Base-by-base conservation (phyloP, 768 basidiomycete genomes). In the Amanita pallidorosea region DNA sequence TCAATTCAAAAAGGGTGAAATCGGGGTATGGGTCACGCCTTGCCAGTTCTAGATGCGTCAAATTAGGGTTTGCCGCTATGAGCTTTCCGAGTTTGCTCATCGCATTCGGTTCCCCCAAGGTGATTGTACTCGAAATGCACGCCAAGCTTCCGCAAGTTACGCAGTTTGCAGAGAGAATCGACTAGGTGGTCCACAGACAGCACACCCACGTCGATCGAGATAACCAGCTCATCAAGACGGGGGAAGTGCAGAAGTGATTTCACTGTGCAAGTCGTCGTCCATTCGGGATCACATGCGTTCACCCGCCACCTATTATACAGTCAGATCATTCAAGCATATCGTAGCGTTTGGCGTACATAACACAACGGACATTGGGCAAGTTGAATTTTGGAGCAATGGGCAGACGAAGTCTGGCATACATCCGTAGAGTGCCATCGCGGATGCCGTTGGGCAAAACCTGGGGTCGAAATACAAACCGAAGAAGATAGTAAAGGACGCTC, bases 321-420 rank as follows among this genome's bases (percentile, higher is more conserved):
- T 40, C 37, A 49, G 38, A 15, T 12, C 9, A 15, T 15, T 15
- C 4, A 7, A 9, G 11, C 20, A 15, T 6, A 42, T 38, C 13
- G 7, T 4, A 13, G 13, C 22, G 11, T 18, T 17, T 5, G 6
- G 34, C 49, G 8, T 31, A 49, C 49, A 17, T 20, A 9, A 49
- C 49, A 5, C 29, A 27, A 25, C 49, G 49, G 40, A 49, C 22
- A 38, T 49, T 49, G 8, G 49, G 49, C 17, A 49, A 18, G 18
- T 49, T 29, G 17, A 49, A 29, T 20, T 11, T 41, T 2, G 27
- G 18, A 4, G 49, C n/a, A 2, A 22, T 25, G 13, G 49, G 27
- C 13, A 49, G 20, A 7, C 40, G 17, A 33, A 20, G 17, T 33
- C 49, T 27, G 6, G 38, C 49, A 7, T 29, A 17, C 2, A 35